These are phyloP conservation scores for Thalassiosira sp. DNA, from an alignment of 352 stramenopile species.

Conservation along the genomic window DNA sequence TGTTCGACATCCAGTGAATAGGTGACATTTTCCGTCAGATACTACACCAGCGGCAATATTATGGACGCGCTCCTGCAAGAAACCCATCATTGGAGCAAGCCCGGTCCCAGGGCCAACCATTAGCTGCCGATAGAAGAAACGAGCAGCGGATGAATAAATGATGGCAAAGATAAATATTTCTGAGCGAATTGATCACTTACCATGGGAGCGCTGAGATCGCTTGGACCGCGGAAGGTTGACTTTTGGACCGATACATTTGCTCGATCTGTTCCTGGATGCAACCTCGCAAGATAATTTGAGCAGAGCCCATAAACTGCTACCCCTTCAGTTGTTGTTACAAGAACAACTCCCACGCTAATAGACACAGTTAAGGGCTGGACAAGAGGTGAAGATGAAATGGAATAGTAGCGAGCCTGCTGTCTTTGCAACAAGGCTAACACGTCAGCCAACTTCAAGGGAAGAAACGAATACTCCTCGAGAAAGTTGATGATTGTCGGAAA, in stretches of 20 bases:
- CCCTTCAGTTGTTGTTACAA: neutral
- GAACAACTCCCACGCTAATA: constrained; percentile 28
- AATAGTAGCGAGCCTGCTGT: constrained; percentile 26
- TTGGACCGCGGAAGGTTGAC: constrained; percentile 22
- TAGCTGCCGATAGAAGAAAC: too few species aligned
- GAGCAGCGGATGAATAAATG: too few species aligned
- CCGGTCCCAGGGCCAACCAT: constrained; percentile 47
- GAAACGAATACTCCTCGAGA: neutral
- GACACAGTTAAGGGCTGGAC: constrained; percentile 3
- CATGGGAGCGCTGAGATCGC: constrained; percentile 2
- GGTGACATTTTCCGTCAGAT: neutral
- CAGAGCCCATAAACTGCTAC: constrained; percentile 16
- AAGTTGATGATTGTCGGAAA: neutral
- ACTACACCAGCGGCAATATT: neutral
- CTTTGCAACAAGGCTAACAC: neutral
- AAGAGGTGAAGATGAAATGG: constrained; percentile 24
- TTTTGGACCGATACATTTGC: constrained; percentile 12
- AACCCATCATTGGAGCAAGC: constrained; percentile 40
- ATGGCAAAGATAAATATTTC: too few species aligned
- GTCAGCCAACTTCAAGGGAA: neutral
- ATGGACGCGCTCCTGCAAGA: constrained; percentile 17
- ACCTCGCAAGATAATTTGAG: constrained; percentile 27
- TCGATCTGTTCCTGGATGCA: neutral
- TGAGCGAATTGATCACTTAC: too few species aligned
- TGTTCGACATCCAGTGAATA: constrained; percentile 38